phyloP scores from a whole-genome alignment of 228 moss, liverwort and hornwort species.

The Sphagnum fallax region DNA sequence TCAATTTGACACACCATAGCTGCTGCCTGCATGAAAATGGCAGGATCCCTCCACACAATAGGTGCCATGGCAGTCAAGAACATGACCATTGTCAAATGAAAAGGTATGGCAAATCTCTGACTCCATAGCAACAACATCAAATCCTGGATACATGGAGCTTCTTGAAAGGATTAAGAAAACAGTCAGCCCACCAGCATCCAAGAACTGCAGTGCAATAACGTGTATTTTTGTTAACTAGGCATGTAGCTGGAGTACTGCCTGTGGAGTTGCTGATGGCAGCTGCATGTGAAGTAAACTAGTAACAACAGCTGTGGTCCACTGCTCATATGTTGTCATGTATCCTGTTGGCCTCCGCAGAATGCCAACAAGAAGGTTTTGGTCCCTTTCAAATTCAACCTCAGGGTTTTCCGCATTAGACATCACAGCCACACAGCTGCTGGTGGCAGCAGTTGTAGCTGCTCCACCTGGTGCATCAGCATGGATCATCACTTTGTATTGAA shows the following conservation, averaged over 20 bases:
- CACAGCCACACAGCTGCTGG: constrained; percentile 52
- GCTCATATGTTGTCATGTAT: constrained; percentile 79
- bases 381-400: constrained; percentile 25
- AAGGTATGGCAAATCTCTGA: constrained; percentile 85
- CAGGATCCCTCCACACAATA: constrained; percentile 80
- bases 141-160: constrained; percentile 69
- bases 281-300: constrained; percentile 64
- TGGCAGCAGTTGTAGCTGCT: constrained; percentile 28
- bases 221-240: constrained; percentile 85
- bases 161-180: constrained; percentile 62
- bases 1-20: constrained; percentile 77
- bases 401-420: constrained; percentile 25
- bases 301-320: constrained; percentile 68
- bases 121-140: constrained; percentile 91
- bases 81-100: constrained; percentile 87
- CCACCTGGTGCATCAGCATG: constrained; percentile 52
- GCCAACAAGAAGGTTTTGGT: constrained; percentile 50
- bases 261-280: constrained; percentile 60
- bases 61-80: constrained; percentile 95
- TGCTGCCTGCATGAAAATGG: constrained; percentile 89
- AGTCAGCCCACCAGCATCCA: constrained; percentile 74
- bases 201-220: constrained; percentile 67
- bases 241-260: constrained; percentile 91
- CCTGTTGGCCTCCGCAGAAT: constrained; percentile 73
- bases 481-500: constrained; percentile 77